These are phyloP conservation scores for Monoraphidium neglectum DNA, from an alignment of 139 green algal species.

Conservation along the genomic window DNA sequence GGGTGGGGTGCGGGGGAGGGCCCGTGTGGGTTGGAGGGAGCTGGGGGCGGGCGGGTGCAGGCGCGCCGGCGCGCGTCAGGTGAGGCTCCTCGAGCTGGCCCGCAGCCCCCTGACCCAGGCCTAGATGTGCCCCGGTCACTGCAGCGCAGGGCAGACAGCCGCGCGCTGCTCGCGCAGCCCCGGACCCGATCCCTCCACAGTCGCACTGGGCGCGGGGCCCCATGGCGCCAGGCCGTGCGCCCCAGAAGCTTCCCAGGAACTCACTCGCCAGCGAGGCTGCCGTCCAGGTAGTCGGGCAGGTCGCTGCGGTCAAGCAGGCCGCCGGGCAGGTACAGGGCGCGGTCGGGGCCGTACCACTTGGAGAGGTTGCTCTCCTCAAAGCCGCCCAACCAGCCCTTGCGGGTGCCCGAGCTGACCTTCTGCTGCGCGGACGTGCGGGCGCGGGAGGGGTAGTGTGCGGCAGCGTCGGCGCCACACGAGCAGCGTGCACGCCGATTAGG, in stretches of 20 bases:
- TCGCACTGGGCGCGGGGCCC: too few relatives aligned
- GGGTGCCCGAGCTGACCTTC: slow-evolving; percentile 19
- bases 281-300: slow-evolving; percentile 87
- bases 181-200: too few relatives aligned
- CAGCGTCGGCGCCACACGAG: not conserved
- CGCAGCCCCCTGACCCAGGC: too few relatives aligned
- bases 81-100: too few relatives aligned
- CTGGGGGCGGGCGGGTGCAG: too few relatives aligned
- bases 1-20: not conserved
- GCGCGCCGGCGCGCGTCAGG: too few relatives aligned
- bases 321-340: slow-evolving; percentile 83
- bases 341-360: slow-evolving; percentile 90
- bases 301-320: slow-evolving; percentile 84
- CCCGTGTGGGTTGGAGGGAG: too few relatives aligned
- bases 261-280: slow-evolving; percentile 89
- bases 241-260: too few relatives aligned
- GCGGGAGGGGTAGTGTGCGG: not conserved
- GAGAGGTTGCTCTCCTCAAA: slow-evolving; percentile 54
- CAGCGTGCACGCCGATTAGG: not conserved
- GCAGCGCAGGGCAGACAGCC: too few relatives aligned
- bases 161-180: too few relatives aligned
- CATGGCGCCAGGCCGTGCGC: too few relatives aligned
- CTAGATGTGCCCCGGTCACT: too few relatives aligned
- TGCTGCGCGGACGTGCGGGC: not conserved
- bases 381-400: slow-evolving; percentile 71